A percentile compares a stretch with the other conserved stretches of the same genome.
These are phyloP conservation scores for Lipomyces japonicus DNA, from an alignment of 805 yeast genomes.

Conservation along the genomic window DNA sequence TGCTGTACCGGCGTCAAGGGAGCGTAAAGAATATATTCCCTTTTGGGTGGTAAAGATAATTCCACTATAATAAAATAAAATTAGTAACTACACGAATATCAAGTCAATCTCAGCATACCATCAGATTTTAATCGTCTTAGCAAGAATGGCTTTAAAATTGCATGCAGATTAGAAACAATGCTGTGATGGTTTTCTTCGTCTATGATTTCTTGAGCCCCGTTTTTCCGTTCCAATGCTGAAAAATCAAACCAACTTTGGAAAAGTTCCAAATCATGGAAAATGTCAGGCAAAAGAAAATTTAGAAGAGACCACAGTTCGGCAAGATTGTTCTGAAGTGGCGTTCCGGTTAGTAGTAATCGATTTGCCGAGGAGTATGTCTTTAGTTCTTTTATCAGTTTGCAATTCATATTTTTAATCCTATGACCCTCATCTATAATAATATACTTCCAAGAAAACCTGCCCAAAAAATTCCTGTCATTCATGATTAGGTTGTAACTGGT, in stretches of 20 bases:
- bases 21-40: conserved; percentile 79
- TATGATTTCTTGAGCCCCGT: conserved; percentile 50
- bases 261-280: conserved; percentile 81
- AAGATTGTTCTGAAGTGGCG: conserved; percentile 89
- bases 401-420: conserved; percentile 78
- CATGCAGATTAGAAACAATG: conserved; percentile 72
- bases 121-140: conserved; percentile 75
- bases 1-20: conserved; percentile 62
- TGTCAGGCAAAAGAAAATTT: conserved; percentile 88
- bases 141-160: conserved; percentile 82
- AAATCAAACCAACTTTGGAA: conserved; percentile 95
- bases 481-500: conserved; percentile 76
- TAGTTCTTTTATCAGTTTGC: conserved; percentile 66
- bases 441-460: conserved; percentile 65
- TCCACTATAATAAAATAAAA: conserved; percentile 44
- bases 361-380: conserved; percentile 60
- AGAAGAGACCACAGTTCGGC: conserved; percentile 88
- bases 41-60: conserved; percentile 72
- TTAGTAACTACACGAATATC: background rate
- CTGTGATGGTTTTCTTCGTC: conserved; percentile 56
- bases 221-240: conserved; percentile 38
- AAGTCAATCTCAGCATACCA: conserved; percentile 1
- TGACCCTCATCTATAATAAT: conserved; percentile 96
- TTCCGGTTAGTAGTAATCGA: conserved; percentile 84
- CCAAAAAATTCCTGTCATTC: conserved; percentile 60